Conservation (phyloP, 371 early-diverging fungal species). For the Mortierella polycephala region DNA sequence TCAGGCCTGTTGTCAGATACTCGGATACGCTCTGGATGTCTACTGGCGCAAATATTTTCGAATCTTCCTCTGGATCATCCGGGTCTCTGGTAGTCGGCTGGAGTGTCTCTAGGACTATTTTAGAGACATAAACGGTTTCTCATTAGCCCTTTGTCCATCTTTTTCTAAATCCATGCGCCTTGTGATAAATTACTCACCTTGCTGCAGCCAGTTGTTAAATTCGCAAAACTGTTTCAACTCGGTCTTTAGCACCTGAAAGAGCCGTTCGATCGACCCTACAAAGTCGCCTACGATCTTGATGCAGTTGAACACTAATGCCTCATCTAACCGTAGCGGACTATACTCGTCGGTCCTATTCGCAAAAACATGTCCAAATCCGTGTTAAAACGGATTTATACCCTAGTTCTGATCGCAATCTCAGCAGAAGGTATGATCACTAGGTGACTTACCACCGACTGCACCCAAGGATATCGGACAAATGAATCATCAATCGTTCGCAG, state of each 20-base stretch:
- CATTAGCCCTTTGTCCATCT: background rate
- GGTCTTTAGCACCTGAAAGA: slow-evolving; percentile 29
- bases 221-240: slow-evolving; percentile 34
- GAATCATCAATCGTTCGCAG: slow-evolving; percentile 38
- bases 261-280: slow-evolving; percentile 26
- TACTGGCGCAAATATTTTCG: slow-evolving; percentile 23
- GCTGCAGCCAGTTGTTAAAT: slow-evolving; percentile 48
- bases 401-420: background rate
- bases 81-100: slow-evolving; percentile 15
- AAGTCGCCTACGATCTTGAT: slow-evolving; percentile 44
- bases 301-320: slow-evolving; percentile 23
- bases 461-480: slow-evolving; percentile 37
- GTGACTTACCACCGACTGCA: slow-evolving; percentile 38
- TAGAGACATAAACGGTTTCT: background rate
- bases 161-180: no score
- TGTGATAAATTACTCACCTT: slow-evolving; percentile 13
- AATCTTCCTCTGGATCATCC: slow-evolving; percentile 27
- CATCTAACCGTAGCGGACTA: slow-evolving; percentile 16
- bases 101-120: slow-evolving; percentile 21
- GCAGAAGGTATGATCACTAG: background rate
- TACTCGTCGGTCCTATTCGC: slow-evolving; percentile 30
- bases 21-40: slow-evolving; percentile 21
- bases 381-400: background rate
- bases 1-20: slow-evolving; percentile 26
- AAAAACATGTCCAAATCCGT: background rate